These are phyloP conservation scores for Neurospora discreta DNA, from an alignment of 495 filamentous ascomycete genomes.

Conservation along the genomic window DNA sequence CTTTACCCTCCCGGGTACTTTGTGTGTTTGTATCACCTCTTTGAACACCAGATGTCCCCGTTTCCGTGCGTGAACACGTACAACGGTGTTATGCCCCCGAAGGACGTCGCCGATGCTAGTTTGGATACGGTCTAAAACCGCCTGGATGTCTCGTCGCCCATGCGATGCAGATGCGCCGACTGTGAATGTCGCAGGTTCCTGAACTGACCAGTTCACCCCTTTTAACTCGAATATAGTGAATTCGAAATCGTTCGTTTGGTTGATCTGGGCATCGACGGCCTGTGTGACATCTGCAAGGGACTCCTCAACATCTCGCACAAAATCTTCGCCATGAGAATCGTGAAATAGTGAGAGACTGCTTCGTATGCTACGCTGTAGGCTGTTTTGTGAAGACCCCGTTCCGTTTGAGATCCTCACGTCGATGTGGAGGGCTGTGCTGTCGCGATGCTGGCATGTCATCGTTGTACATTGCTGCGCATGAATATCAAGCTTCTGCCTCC, in stretches of 20 bases:
- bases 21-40: constrained; percentile 33
- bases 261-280: constrained; percentile 23
- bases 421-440: constrained; percentile 27
- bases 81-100: constrained; percentile 29
- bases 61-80: constrained; percentile 33
- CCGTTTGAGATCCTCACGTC: constrained; percentile 30
- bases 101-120: constrained; percentile 35
- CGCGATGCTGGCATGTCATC: constrained; percentile 20
- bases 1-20: constrained; percentile 11
- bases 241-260: constrained; percentile 29
- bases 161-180: constrained; percentile 21
- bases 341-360: constrained; percentile 30
- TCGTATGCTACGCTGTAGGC: constrained; percentile 23
- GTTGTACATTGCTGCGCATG: constrained; percentile 15
- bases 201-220: constrained; percentile 27
- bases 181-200: constrained; percentile 25
- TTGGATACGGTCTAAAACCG: constrained; percentile 33
- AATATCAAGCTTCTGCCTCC: constrained; percentile 22
- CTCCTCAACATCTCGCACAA: constrained; percentile 22
- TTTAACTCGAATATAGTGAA: constrained; percentile 31
- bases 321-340: constrained; percentile 22
- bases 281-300: constrained; percentile 17
- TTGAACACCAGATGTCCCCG: constrained; percentile 35
- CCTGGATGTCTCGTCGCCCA: constrained; percentile 27
- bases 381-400: constrained; percentile 26